Base-by-base conservation (phyloP, 2,329 filamentous ascomycete genomes). In the Colletotrichum sidae region DNA sequence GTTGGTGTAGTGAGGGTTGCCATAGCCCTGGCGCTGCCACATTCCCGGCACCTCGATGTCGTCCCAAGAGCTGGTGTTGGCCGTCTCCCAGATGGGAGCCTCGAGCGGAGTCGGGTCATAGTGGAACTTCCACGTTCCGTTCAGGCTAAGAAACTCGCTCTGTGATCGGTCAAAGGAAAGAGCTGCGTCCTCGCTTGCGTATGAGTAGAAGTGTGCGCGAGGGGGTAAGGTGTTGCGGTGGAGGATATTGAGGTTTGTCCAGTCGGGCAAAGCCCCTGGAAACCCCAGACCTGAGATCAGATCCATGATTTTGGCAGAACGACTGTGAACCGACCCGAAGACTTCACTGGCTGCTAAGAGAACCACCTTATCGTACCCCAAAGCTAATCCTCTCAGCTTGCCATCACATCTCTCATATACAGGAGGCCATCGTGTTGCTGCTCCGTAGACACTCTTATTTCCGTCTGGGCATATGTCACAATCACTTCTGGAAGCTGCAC, bases 21-120 rank as follows among this genome's bases (percentile, higher is more conserved):
- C 88, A 71, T 86, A 87, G n/a, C 88, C 88, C 73, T 91, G 86
- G 9, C 88, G 76, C 72, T 91, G 89, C 89, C 89, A 91, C 78
- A 88, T 86, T 9, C 86, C 85, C 0, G 89, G 89, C 2, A 91
- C 88, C n/a, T 81, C 74, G 64, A 90, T 87, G 42, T 82, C 75
- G 38, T 74, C 74, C 86, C 86, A 88, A 8, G 53, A 65, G 1
- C 62, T 53, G 3, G 42, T 47, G 13, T 61, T 55, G 11, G 53
- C 52, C n/a, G 50, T 62, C 54, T 65, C 64, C 69, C 67, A 72
- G 13, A 62, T 55, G 8, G 69, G 69, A 2, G 69, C 69, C 25
- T 76, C 72, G 15, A 74, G 60, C 25, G 76, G 78, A 8, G 72
- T 75, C 2, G 72, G 76, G 12, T 75, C 72, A 67, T 83, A 85